phyloP scores from a whole-genome alignment of 148 eudicot species.

The Vaccinium darrowii region DNA sequence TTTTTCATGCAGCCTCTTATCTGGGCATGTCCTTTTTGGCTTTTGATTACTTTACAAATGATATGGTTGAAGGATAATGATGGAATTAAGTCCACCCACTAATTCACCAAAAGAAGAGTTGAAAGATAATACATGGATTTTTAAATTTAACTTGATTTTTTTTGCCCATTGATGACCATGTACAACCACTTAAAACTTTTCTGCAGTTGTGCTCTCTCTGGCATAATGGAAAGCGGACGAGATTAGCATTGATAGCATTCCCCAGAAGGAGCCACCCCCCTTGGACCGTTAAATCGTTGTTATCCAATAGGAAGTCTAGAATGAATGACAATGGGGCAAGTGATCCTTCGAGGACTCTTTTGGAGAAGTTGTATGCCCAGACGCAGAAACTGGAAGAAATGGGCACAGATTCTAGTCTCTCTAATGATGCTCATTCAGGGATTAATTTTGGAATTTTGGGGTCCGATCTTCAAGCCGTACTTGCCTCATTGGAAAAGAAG shows the following conservation, averaged over 20 bases:
- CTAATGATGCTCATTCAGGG: slow-evolving; percentile 37
- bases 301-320: slow-evolving; percentile 43
- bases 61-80: not conserved
- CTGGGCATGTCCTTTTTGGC: not conserved
- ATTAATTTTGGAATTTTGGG: slow-evolving; percentile 55
- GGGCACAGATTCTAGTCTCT: slow-evolving; percentile 41
- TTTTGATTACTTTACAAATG: not conserved
- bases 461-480: slow-evolving; percentile 63
- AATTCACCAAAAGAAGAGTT: slow-evolving; percentile 2
- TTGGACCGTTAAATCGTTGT: slow-evolving; percentile 40
- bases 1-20: not conserved
- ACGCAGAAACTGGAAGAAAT: slow-evolving; percentile 79
- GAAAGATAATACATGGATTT: not conserved
- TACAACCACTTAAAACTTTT: not conserved
- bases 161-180: not conserved
- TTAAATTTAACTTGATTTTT: slow-evolving; percentile 1
- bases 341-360: slow-evolving; percentile 67
- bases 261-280: slow-evolving; percentile 26
- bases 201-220: slow-evolving; percentile 43
- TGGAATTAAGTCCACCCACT: not conserved
- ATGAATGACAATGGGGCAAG: slow-evolving; percentile 50
- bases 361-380: slow-evolving; percentile 63
- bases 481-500: slow-evolving; percentile 58
- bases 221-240: slow-evolving; percentile 28
- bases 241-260: slow-evolving; percentile 27